Evolutionary conservation across 2,329 filamentous ascomycete genomes (phyloP).

Genomic region (Cytospora mali): DNA sequence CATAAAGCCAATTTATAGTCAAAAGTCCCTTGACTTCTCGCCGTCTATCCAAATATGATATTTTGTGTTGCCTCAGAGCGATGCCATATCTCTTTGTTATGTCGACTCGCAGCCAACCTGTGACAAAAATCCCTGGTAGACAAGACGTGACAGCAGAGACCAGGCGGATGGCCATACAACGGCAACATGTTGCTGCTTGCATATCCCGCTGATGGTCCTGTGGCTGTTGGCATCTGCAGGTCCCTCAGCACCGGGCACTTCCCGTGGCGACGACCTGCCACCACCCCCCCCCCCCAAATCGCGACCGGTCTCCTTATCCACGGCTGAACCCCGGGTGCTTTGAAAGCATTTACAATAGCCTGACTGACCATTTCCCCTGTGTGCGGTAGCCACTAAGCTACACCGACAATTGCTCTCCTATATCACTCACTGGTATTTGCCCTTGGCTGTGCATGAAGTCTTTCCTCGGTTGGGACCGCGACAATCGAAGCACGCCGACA

Average conservation of each 20-base stretch:
- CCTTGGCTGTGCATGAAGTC: background rate
- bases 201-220: background rate
- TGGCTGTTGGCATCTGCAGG: background rate
- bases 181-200: background rate
- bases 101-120: background rate
- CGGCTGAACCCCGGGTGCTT: background rate
- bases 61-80: slow-evolving; percentile 9
- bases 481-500: background rate
- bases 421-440: background rate
- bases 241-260: background rate
- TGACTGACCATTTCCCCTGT: too few relatives aligned
- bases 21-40: background rate
- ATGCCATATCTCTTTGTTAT: slow-evolving; percentile 19
- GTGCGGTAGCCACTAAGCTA: background rate
- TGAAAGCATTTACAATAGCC: background rate
- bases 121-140: background rate
- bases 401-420: background rate
- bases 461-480: background rate
- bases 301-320: background rate
- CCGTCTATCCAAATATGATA: background rate
- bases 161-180: background rate
- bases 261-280: background rate
- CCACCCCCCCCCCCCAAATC: background rate
- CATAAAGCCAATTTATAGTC: background rate
- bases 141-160: background rate